These are phyloP conservation scores for Sporothrix brasiliensis DNA, from an alignment of 2,329 filamentous ascomycete species.

Conservation along the genomic window DNA sequence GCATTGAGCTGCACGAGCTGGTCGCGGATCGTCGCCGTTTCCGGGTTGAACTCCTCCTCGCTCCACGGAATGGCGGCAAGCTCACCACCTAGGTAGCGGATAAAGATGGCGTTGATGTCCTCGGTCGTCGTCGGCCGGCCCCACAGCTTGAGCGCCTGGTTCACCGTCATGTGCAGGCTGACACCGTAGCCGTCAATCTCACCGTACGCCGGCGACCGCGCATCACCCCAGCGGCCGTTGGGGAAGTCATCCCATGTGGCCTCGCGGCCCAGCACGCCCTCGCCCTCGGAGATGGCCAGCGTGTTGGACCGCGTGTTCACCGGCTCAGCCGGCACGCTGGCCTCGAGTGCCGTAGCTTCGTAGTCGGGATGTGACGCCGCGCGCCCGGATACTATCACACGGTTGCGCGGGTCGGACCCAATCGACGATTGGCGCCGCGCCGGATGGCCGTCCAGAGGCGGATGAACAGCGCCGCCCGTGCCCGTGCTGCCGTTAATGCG, in stretches of 20 bases:
- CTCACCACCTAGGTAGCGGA: slow-evolving; percentile 76
- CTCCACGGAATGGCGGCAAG: slow-evolving; percentile 88
- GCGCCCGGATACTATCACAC: slow-evolving; percentile 75
- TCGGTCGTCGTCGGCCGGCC: slow-evolving; percentile 68
- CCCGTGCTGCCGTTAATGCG: slow-evolving; percentile 54
- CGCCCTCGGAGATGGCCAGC: slow-evolving; percentile 89
- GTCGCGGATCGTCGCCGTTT: slow-evolving; percentile 78
- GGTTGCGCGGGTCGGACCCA: slow-evolving; percentile 83
- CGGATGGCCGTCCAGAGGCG: slow-evolving; percentile 43
- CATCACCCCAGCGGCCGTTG: slow-evolving; percentile 98
- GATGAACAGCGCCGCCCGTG: slow-evolving; percentile 30
- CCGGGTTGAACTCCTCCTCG: slow-evolving; percentile 81
- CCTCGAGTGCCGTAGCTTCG: slow-evolving; percentile 76
- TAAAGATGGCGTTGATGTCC: slow-evolving; percentile 81
- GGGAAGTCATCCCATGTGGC: slow-evolving; percentile 99
- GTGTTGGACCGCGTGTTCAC: slow-evolving; percentile 82
- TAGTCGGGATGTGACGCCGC: slow-evolving; percentile 63
- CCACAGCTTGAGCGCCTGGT: slow-evolving; percentile 83
- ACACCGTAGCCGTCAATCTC: slow-evolving; percentile 95
- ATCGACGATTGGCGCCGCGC: slow-evolving; percentile 72
- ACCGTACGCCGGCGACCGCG: slow-evolving; percentile 91
- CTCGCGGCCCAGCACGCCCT: slow-evolving; percentile 85
- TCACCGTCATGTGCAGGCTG: slow-evolving; percentile 87
- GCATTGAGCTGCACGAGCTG: slow-evolving; percentile 75
- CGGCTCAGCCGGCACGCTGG: slow-evolving; percentile 71